These are phyloP conservation scores for Mimosa pudica DNA, from an alignment of 306 rosid species.

Conservation along the genomic window DNA sequence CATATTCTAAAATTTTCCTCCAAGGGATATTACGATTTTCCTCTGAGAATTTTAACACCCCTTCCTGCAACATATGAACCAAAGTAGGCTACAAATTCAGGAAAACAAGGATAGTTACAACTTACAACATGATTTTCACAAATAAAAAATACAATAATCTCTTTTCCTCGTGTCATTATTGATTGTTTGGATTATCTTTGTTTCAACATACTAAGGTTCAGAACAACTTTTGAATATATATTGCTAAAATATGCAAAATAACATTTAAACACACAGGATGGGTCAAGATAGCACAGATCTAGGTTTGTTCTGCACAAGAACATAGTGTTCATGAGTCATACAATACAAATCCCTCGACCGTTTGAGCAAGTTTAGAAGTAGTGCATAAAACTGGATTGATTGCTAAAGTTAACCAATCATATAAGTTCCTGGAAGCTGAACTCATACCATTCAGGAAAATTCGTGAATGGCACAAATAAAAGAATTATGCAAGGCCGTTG, in stretches of 20 bases:
- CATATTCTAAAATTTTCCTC: constrained; percentile 49
- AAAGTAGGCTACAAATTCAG: constrained; percentile 20
- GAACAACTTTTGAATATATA: constrained; percentile 5
- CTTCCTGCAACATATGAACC: constrained; percentile 56
- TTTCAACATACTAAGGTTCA: constrained; percentile 17
- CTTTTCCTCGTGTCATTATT: neutral
- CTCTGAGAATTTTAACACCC: constrained; percentile 45
- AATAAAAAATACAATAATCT: neutral
- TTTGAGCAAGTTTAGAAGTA: constrained; percentile 12
- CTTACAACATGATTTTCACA: neutral
- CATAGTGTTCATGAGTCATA: neutral
- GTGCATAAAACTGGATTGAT: constrained; percentile 12
- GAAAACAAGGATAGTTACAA: constrained; percentile 7
- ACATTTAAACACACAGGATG: constrained; percentile 17
- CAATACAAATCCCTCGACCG: constrained; percentile 1
- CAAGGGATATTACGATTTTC: constrained; percentile 45
- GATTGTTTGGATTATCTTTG: neutral
- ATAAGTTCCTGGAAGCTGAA: constrained; percentile 3
- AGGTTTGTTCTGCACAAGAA: constrained; percentile 4
- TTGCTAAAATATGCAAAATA: constrained; percentile 14
- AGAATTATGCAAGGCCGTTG: constrained; percentile 24
- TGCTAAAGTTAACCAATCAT: constrained; percentile 4
- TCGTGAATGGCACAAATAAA: constrained; percentile 24
- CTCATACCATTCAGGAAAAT: neutral
- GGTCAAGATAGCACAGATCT: constrained; percentile 13